These are phyloP conservation scores for Ananas comosus DNA, from an alignment of 176 grass and related monocot species.

Conservation along the genomic window DNA sequence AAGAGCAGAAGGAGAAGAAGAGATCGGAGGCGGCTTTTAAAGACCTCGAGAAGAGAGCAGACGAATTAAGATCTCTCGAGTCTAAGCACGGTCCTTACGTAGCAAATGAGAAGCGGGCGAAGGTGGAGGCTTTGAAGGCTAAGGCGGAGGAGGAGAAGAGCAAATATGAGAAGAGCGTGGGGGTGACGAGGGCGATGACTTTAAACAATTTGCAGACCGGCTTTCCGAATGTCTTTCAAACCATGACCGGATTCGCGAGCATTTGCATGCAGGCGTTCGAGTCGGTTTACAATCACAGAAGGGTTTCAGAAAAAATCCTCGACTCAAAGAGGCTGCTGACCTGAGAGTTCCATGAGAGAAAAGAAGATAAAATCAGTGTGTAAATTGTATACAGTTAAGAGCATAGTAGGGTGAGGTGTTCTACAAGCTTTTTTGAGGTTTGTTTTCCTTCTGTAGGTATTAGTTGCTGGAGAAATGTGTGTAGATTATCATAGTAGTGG, in stretches of 20 bases:
- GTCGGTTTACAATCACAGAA: constrained; percentile 68
- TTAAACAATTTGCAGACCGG: constrained; percentile 91
- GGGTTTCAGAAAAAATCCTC: constrained; percentile 39
- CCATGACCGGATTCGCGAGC: constrained; percentile 88
- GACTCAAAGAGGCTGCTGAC: constrained; percentile 60
- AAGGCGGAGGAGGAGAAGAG: constrained; percentile 86
- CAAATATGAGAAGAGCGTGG: constrained; percentile 88
- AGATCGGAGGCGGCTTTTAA: constrained; percentile 63
- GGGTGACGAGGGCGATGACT: constrained; percentile 90
- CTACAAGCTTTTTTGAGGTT: constrained; percentile 12
- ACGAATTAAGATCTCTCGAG: constrained; percentile 63
- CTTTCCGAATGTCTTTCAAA: constrained; percentile 87
- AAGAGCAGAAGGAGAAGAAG: constrained; percentile 92
- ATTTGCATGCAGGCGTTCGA: constrained; percentile 83
- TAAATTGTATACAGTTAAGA: constrained; percentile 43
- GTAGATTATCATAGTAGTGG: constrained; percentile 19
- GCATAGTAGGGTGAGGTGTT: constrained; percentile 14
- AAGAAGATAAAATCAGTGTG: constrained; percentile 17
- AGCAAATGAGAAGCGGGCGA: constrained; percentile 45
- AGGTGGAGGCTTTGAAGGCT: constrained; percentile 57
- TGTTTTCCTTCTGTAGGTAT: not conserved
- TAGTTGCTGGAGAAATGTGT: constrained; percentile 1
- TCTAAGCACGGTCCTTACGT: constrained; percentile 42
- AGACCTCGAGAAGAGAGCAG: constrained; percentile 72
- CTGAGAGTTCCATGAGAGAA: constrained; percentile 20